Evolutionary conservation across 441 rosid species (phyloP).

Genomic region (Syzygium syzygioides): DNA sequence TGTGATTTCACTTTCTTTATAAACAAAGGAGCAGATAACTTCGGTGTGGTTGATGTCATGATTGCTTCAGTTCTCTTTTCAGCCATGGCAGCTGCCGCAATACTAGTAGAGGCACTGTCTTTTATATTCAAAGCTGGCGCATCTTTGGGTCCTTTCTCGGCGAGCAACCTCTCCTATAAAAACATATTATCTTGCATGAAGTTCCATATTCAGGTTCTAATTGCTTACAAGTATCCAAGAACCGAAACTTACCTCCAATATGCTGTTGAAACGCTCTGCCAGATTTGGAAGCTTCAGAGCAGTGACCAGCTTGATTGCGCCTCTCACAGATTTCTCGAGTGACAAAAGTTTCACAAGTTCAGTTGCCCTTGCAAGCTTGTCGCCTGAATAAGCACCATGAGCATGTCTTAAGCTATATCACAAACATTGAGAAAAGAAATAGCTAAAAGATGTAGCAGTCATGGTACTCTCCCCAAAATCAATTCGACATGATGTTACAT

Average conservation of each 20-base stretch:
- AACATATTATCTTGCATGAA: background rate
- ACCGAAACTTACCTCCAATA: constrained; percentile 53
- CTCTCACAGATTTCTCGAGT: constrained; percentile 80
- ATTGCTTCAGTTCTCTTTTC: constrained; percentile 26
- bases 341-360: constrained; percentile 75
- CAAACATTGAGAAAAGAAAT: background rate
- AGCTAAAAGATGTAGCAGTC: background rate
- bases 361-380: constrained; percentile 72
- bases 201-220: background rate
- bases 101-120: background rate
- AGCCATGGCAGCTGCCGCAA: constrained; percentile 14
- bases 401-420: background rate
- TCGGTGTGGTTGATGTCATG: constrained; percentile 16
- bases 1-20: constrained; percentile 33
- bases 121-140: constrained; percentile 10
- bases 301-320: constrained; percentile 85
- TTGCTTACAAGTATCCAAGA: background rate
- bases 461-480: background rate
- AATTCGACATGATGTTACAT: background rate
- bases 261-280: constrained; percentile 75
- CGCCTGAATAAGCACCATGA: constrained; percentile 43
- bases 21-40: constrained; percentile 33
- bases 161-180: constrained; percentile 69
- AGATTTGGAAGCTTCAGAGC: constrained; percentile 86
- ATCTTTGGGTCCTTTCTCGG: constrained; percentile 28